Evolutionary conservation across 495 filamentous ascomycete genomes (phyloP).

Genomic region (Cryomyces minteri): DNA sequence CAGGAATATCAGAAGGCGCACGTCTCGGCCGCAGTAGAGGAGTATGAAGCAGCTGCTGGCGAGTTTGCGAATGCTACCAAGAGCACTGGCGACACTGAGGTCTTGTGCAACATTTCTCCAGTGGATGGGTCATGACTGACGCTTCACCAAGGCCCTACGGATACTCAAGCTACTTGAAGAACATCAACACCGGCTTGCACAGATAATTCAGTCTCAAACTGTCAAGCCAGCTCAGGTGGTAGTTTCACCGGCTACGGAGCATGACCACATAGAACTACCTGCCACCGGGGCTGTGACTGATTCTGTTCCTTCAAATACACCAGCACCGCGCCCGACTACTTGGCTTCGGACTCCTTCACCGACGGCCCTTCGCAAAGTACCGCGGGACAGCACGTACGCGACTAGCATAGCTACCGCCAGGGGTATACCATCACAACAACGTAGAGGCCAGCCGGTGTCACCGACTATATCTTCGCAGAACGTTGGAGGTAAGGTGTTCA

Average conservation of each 20-base stretch:
- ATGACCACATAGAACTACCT: neutral
- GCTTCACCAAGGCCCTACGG: slow-evolving; percentile 41
- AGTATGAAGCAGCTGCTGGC: slow-evolving; percentile 76
- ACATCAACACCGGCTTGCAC: slow-evolving; percentile 65
- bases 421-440: slow-evolving; percentile 57
- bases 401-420: slow-evolving; percentile 79
- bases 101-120: slow-evolving; percentile 10
- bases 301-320: too few species aligned
- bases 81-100: slow-evolving; percentile 57
- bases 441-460: slow-evolving; percentile 37
- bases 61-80: slow-evolving; percentile 74
- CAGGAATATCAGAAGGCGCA: slow-evolving; percentile 54
- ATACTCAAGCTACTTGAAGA: slow-evolving; percentile 69
- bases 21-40: slow-evolving; percentile 60
- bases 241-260: neutral
- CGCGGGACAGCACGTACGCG: slow-evolving; percentile 37
- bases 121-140: slow-evolving; percentile 2
- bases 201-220: slow-evolving; percentile 41
- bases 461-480: slow-evolving; percentile 59
- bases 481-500: slow-evolving; percentile 52
- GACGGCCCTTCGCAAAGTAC: neutral
- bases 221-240: neutral
- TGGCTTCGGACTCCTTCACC: neutral
- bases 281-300: neutral
- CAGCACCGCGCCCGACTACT: neutral